Evolutionary conservation across 2,329 filamentous ascomycete genomes (phyloP).

Genomic region (Fusarium oligoseptatum): DNA sequence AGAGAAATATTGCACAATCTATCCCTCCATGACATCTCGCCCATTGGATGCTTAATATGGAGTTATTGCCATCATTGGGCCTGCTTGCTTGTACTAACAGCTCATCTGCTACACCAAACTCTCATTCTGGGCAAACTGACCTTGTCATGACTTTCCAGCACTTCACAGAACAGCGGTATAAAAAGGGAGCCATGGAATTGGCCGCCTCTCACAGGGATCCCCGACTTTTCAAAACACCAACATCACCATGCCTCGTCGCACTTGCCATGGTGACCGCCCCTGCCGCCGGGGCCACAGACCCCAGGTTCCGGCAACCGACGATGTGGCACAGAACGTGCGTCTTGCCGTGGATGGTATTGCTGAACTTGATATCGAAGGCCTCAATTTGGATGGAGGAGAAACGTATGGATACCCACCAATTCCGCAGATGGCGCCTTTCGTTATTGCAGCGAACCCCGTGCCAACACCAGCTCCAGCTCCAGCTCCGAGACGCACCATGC

Average conservation of each 20-base stretch:
- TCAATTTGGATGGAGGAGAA: background rate
- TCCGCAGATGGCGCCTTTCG: background rate
- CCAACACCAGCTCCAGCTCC: background rate
- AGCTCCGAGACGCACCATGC: conserved; percentile 18
- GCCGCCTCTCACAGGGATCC: fast-evolving
- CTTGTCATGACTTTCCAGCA: background rate
- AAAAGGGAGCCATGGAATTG: background rate
- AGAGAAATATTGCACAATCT: background rate
- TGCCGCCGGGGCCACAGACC: background rate
- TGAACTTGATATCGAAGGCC: conserved; percentile 1
- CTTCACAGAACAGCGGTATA: conserved; percentile 14
- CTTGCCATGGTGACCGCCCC: background rate
- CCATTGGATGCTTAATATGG: background rate
- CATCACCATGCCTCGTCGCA: conserved; percentile 6
- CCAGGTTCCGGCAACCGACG: background rate
- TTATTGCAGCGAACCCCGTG: background rate
- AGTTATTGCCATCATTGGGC: background rate
- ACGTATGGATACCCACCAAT: background rate
- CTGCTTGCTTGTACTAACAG: background rate
- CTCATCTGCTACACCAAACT: background rate
- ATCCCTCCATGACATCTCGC: background rate
- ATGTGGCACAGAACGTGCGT: background rate
- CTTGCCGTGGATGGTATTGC: conserved; percentile 9
- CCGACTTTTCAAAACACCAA: background rate
- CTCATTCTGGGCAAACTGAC: conserved; percentile 8